phyloP scores from a whole-genome alignment of 805 yeast genomes.

The Candida chauliodis region DNA sequence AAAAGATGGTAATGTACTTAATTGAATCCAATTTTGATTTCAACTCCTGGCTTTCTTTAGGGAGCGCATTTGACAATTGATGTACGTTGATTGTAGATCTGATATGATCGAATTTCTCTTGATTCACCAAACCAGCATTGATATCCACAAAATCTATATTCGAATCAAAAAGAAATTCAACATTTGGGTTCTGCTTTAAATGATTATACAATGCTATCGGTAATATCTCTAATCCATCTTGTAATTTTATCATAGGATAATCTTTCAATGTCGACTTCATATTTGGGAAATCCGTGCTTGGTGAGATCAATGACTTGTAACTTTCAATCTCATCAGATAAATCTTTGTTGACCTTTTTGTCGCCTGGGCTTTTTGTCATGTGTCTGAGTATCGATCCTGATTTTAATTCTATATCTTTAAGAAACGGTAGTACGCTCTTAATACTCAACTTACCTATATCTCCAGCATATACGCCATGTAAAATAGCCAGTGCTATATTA shows the following conservation, averaged over 20 bases:
- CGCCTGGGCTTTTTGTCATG: slow-evolving; percentile 13
- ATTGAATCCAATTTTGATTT: slow-evolving; percentile 15
- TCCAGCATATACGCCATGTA: slow-evolving; percentile 85
- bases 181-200: slow-evolving; percentile 37
- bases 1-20: slow-evolving; percentile 50
- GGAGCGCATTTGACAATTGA: slow-evolving; percentile 32
- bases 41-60: slow-evolving; percentile 13
- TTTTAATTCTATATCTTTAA: slow-evolving; percentile 55
- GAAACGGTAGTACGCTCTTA: slow-evolving; percentile 50
- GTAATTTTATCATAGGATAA: slow-evolving; percentile 60
- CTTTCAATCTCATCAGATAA: slow-evolving; percentile 6
- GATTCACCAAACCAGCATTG: slow-evolving; percentile 13
- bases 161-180: slow-evolving; percentile 31
- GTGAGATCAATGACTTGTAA: slow-evolving; percentile 9
- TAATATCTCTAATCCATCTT: slow-evolving; percentile 53
- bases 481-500: slow-evolving; percentile 72
- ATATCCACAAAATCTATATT: slow-evolving; percentile 20
- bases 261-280: slow-evolving; percentile 39
- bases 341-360: not conserved
- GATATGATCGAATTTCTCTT: slow-evolving; percentile 48
- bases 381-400: slow-evolving; percentile 58
- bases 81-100: slow-evolving; percentile 55
- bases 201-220: slow-evolving; percentile 42
- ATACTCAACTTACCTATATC: slow-evolving; percentile 68
- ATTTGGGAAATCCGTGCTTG: slow-evolving; percentile 29